These are phyloP conservation scores for Fusarium decemcellulare DNA, from an alignment of 2,329 filamentous ascomycete genomes.

Conservation along the genomic window DNA sequence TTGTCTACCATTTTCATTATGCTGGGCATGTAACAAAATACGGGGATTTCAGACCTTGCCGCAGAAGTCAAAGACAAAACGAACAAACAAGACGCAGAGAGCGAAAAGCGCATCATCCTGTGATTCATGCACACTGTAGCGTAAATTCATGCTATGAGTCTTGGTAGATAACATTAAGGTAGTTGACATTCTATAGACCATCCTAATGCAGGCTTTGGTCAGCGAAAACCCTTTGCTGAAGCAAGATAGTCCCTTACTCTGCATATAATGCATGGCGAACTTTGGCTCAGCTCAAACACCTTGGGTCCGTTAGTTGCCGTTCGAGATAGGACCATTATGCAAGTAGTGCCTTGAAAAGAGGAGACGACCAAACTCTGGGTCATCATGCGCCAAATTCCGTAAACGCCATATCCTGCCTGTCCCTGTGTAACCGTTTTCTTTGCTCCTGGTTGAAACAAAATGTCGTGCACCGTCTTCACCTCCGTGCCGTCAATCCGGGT, in stretches of 20 bases:
- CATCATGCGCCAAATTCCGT: conserved; percentile 14
- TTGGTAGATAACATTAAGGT: neutral
- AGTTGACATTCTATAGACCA: conserved; percentile 17
- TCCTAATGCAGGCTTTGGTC: conserved; percentile 12
- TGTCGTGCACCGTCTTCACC: conserved; percentile 48
- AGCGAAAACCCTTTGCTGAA: conserved; percentile 19
- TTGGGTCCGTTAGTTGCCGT: neutral
- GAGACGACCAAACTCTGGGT: neutral
- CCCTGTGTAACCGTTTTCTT: conserved; percentile 17
- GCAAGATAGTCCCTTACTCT: conserved; percentile 27
- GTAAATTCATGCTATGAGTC: neutral
- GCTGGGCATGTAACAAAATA: conserved; percentile 42
- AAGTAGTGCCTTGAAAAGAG: neutral
- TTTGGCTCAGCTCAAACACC: neutral
- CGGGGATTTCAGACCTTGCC: conserved; percentile 33
- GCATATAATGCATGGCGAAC: neutral
- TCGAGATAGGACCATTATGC: neutral
- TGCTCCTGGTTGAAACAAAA: neutral
- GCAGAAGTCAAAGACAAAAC: conserved; percentile 32
- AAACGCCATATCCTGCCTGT: conserved; percentile 33
- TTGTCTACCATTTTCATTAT: conserved; percentile 38
- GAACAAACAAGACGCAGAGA: conserved; percentile 31
- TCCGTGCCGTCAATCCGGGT: conserved; percentile 69
- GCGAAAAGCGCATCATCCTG: neutral
- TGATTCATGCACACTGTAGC: conserved; percentile 1